Conservation (phyloP, 148 eudicot genomes). For the Rhododendron ovatum region DNA sequence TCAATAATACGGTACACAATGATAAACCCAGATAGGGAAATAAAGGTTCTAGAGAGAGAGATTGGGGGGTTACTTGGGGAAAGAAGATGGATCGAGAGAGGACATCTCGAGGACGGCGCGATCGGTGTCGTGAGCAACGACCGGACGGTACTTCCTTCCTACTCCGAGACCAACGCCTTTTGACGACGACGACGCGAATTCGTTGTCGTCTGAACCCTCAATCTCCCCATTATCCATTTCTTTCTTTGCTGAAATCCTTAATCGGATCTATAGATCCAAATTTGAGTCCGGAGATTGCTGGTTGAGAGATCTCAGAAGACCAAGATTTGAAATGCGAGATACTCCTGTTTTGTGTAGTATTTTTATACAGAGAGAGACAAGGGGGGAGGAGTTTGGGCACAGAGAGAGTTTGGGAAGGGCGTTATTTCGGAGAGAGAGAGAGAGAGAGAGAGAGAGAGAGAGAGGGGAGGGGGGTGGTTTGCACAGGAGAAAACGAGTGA, state of each 20-base stretch:
- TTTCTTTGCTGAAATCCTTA: background rate
- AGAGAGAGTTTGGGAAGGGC: background rate
- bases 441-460: background rate
- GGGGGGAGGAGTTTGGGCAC: background rate
- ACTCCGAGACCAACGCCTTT: conserved; percentile 14
- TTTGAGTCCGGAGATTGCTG: background rate
- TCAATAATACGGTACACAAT: background rate
- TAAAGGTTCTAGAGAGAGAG: conserved; percentile 1
- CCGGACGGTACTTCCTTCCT: conserved; percentile 36
- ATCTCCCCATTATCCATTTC: conserved; percentile 33
- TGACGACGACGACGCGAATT: background rate
- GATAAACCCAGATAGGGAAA: background rate
- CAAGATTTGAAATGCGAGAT: conserved; percentile 1
- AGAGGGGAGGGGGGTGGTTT: background rate
- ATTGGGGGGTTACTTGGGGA: conserved; percentile 5
- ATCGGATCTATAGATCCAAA: conserved; percentile 6
- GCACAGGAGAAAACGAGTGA: background rate
- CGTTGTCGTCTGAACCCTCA: conserved; percentile 25
- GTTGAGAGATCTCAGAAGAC: background rate
- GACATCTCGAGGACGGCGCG: conserved; percentile 51
- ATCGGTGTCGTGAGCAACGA: conserved; percentile 39
- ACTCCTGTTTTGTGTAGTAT: background rate
- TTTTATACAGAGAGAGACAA: background rate
- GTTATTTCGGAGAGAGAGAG: background rate
- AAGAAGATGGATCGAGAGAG: conserved; percentile 34